Conservation (phyloP, 768 basidiomycete genomes). For the Auriscalpium microsporum region DNA sequence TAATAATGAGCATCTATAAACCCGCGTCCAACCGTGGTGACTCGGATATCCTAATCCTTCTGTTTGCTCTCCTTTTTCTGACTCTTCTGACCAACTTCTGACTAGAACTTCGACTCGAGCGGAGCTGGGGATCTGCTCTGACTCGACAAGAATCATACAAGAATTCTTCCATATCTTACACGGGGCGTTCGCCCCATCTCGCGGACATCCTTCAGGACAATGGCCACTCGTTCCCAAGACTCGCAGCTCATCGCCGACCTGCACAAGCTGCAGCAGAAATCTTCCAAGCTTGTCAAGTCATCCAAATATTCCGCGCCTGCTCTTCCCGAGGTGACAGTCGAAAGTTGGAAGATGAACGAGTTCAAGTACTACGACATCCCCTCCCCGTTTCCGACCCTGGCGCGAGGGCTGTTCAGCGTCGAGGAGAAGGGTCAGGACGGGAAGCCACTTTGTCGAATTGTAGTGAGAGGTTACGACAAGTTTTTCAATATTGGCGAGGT, state of each 20-base stretch:
- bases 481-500: slow-evolving; percentile 98
- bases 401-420: slow-evolving; percentile 78
- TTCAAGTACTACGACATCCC: slow-evolving; percentile 88
- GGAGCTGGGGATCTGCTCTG: too few species aligned
- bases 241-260: slow-evolving; percentile 55
- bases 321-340: slow-evolving; percentile 44
- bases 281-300: slow-evolving; percentile 59
- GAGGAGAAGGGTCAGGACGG: slow-evolving; percentile 30
- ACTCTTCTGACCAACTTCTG: too few species aligned
- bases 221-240: slow-evolving; percentile 26
- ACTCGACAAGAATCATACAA: too few species aligned
- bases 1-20: too few species aligned
- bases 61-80: too few species aligned
- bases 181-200: too few species aligned
- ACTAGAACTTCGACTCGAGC: too few species aligned
- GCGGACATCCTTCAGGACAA: too few species aligned
- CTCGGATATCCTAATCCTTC: too few species aligned
- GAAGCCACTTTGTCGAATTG: slow-evolving; percentile 46
- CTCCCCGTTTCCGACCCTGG: slow-evolving; percentile 91
- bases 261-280: slow-evolving; percentile 40
- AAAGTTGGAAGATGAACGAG: slow-evolving; percentile 98
- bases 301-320: slow-evolving; percentile 49
- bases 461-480: slow-evolving; percentile 93
- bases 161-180: too few species aligned
- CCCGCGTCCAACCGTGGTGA: too few species aligned